These are phyloP conservation scores for Aspergillus baeticus DNA, from an alignment of 495 filamentous ascomycete species.

Conservation along the genomic window DNA sequence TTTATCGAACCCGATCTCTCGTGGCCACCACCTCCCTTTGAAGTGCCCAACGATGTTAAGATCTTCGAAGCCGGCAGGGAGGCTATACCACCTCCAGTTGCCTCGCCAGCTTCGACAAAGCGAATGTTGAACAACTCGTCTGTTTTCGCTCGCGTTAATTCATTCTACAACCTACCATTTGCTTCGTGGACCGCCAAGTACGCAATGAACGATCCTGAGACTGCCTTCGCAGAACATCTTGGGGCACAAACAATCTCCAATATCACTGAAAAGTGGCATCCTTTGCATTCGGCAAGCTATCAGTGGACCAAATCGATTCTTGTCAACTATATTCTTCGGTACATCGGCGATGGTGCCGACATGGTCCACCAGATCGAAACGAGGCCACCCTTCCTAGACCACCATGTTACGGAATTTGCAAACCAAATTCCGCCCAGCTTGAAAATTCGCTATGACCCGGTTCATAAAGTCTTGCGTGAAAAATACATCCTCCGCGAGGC, in stretches of 20 bases:
- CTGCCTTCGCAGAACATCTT: constrained; percentile 18
- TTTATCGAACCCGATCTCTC: constrained; percentile 45
- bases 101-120: constrained; percentile 12
- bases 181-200: constrained; percentile 10
- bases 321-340: constrained; percentile 45
- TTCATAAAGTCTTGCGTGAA: constrained; percentile 29
- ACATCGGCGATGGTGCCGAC: constrained; percentile 51
- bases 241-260: constrained; percentile 24
- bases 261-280: constrained; percentile 46
- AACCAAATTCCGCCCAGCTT: constrained; percentile 48
- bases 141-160: constrained; percentile 4
- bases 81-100: neutral
- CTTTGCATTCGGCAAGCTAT: constrained; percentile 47
- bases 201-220: constrained; percentile 12
- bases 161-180: constrained; percentile 13
- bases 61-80: constrained; percentile 12
- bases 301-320: constrained; percentile 40
- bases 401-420: constrained; percentile 49
- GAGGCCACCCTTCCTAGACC: constrained; percentile 52
- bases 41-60: constrained; percentile 16
- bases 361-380: constrained; percentile 52
- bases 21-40: constrained; percentile 12
- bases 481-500: constrained; percentile 54
- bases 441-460: constrained; percentile 41
- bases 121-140: constrained; percentile 16